Percentiles rank a stretch among this genome's conserved stretches.
Conservation (phyloP, 345 rosid species). For the Mallotus nudiflorus region DNA sequence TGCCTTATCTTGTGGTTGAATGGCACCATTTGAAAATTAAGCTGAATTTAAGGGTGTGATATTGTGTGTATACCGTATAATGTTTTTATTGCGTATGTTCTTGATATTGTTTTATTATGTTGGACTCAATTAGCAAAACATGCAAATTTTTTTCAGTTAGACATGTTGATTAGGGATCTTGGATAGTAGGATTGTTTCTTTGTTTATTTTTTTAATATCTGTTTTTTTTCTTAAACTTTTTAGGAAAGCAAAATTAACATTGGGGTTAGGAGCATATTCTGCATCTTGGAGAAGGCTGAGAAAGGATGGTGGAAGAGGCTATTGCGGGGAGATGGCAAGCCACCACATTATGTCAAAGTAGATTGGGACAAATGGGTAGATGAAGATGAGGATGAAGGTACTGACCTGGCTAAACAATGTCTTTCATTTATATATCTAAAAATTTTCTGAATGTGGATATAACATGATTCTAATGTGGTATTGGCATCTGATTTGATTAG, state of each 20-base stretch:
- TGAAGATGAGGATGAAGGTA: conserved; percentile 48
- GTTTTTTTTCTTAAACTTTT: not conserved
- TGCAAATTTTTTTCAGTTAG: no score
- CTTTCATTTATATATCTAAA: not conserved
- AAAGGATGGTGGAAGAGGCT: conserved; percentile 60
- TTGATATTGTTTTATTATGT: no score
- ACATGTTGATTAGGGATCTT: no score
- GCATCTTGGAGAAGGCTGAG: conserved; percentile 52
- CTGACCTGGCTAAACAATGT: not conserved
- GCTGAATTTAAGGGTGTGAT: no score
- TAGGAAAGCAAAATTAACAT: conserved; percentile 57
- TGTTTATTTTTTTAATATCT: not conserved
- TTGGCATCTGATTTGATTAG: conserved; percentile 34
- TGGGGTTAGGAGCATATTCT: conserved; percentile 44
- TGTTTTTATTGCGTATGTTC: no score
- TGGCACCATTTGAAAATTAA: no score
- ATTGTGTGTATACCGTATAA: no score
- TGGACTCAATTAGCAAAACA: no score
- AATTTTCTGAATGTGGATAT: not conserved
- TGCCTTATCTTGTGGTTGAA: no score
- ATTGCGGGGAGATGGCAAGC: conserved; percentile 44
- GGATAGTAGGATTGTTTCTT: no score
- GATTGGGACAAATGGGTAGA: conserved; percentile 72
- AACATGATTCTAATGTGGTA: not conserved
- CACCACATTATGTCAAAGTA: conserved; percentile 52